phyloP scores from a whole-genome alignment of 129 eudicot species.

The Silybum marianum region DNA sequence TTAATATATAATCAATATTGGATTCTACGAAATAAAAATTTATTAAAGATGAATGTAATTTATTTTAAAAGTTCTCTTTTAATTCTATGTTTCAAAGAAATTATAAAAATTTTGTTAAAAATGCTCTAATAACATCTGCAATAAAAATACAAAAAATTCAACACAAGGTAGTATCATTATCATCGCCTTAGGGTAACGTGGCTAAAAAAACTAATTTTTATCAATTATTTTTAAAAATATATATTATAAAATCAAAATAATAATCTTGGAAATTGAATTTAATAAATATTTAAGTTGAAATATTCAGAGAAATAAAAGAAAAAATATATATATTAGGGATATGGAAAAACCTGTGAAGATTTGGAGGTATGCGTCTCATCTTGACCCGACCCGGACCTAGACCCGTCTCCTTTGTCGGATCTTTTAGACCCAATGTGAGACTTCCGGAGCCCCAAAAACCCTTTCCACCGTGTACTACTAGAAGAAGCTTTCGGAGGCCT shows the following conservation, averaged over 20 bases:
- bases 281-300: not conserved
- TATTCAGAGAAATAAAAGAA: not conserved
- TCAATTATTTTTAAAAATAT: not conserved
- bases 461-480: constrained; percentile 64
- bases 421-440: constrained; percentile 72
- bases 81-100: too few species aligned
- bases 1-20: too few species aligned
- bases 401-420: constrained; percentile 48
- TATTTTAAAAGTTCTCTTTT: too few species aligned
- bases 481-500: constrained; percentile 65
- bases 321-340: not conserved
- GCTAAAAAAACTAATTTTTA: not conserved
- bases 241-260: not conserved
- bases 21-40: too few species aligned
- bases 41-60: too few species aligned
- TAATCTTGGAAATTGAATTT: not conserved
- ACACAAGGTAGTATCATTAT: too few species aligned
- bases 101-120: too few species aligned
- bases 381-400: constrained; percentile 28
- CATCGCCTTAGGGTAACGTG: too few species aligned
- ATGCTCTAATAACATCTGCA: too few species aligned
- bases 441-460: constrained; percentile 71
- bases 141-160: too few species aligned
- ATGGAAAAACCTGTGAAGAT: constrained; percentile 41
- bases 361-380: constrained; percentile 25